Evolutionary conservation across 352 stramenopile species (phyloP).

Genomic region (Saprolegnia diclina): DNA sequence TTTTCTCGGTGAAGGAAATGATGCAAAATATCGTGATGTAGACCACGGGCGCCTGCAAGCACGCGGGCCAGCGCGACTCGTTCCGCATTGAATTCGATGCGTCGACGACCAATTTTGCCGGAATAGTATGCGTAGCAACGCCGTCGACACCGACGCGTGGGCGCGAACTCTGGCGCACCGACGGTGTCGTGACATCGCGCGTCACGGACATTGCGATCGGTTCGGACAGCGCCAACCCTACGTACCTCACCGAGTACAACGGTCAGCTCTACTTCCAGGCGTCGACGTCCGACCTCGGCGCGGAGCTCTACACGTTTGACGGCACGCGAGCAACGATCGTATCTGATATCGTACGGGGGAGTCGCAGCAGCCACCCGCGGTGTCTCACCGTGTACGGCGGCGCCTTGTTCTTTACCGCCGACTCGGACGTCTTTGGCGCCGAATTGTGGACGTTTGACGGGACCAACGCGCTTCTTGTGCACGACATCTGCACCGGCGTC

Average conservation of each 20-base stretch:
- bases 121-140: conserved; percentile 64
- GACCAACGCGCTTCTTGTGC: conserved; percentile 41
- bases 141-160: conserved; percentile 28
- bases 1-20: not conserved
- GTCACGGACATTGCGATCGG: conserved; percentile 43
- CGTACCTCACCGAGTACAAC: conserved; percentile 39
- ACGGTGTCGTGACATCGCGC: conserved; percentile 71
- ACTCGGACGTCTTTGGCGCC: conserved; percentile 35
- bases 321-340: conserved; percentile 35
- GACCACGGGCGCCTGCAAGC: conserved; percentile 74
- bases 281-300: conserved; percentile 39
- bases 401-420: conserved; percentile 55
- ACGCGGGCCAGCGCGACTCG: conserved; percentile 69
- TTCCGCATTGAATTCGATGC: conserved; percentile 51
- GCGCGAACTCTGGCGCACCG: conserved; percentile 73
- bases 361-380: conserved; percentile 36
- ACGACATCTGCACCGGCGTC: conserved; percentile 48
- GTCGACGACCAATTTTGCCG: conserved; percentile 54
- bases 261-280: conserved; percentile 67
- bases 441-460: conserved; percentile 65
- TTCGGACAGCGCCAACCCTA: conserved; percentile 32
- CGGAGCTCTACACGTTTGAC: conserved; percentile 73
- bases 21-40: conserved; percentile 17
- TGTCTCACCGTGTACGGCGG: conserved; percentile 34
- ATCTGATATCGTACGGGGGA: conserved; percentile 48